A percentile compares a stretch with the other conserved stretches of the same genome.
Conservation (phyloP, 2,329 filamentous ascomycete species). For the Trichothecium sympodiale region DNA sequence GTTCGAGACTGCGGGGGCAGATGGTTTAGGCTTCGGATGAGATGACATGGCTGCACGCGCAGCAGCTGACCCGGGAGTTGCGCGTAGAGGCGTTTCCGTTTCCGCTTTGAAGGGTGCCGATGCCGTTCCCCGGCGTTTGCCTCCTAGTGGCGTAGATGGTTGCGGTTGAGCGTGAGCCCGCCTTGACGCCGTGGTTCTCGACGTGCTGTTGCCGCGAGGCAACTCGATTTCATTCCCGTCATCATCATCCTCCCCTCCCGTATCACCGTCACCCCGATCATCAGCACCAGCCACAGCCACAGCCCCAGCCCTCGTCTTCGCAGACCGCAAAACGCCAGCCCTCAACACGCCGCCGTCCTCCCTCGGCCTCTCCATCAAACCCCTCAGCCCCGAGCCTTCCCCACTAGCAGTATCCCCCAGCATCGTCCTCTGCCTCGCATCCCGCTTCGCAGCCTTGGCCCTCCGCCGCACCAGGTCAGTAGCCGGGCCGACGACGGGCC, state of each 20-base stretch:
- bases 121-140: too few relatives aligned
- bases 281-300: background rate
- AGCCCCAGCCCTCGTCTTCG: background rate
- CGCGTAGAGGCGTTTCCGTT: too few relatives aligned
- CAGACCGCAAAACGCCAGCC: background rate
- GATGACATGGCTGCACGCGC: too few relatives aligned
- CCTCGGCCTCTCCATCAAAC: constrained; percentile 31
- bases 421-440: constrained; percentile 13
- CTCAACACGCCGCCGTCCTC: constrained; percentile 12
- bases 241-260: background rate
- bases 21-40: too few relatives aligned
- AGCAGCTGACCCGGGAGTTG: too few relatives aligned
- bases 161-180: background rate
- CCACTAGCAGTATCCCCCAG: constrained; percentile 9
- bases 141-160: background rate
- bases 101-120: too few relatives aligned
- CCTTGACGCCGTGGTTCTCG: background rate
- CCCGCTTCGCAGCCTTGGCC: constrained; percentile 9
- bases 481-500: constrained; percentile 34
- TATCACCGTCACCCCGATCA: background rate
- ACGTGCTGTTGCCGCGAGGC: background rate
- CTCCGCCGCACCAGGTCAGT: constrained; percentile 14
- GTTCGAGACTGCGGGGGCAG: background rate
- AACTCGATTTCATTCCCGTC: constrained; percentile 1
- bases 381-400: constrained; percentile 23